A percentile compares a stretch with the other conserved stretches of the same genome.
phyloP scores from a whole-genome alignment of 139 green algal genomes.

The Chlamydomonas eustigma region DNA sequence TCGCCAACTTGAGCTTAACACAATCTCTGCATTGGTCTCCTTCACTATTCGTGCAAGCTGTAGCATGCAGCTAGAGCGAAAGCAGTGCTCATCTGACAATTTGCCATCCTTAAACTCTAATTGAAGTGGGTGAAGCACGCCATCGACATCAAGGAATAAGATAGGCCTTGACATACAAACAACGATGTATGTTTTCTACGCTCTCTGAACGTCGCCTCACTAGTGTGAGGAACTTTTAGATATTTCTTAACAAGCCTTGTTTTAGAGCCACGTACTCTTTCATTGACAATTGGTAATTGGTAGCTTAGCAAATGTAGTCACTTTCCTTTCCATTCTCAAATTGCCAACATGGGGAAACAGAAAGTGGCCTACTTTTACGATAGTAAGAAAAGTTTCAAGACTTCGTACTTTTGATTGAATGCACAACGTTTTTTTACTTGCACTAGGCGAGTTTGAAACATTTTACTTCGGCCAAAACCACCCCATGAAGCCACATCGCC shows the following conservation, averaged over 20 bases:
- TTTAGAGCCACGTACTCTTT: not conserved
- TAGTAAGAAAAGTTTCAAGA: not conserved
- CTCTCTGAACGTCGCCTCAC: not conserved
- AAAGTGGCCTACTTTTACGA: slow-evolving; percentile 14
- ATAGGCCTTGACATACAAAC: not conserved
- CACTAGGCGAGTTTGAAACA: slow-evolving; percentile 55
- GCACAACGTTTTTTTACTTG: not conserved
- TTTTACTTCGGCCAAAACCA: slow-evolving; percentile 96
- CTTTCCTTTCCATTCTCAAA: not conserved
- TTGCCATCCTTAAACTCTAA: not conserved
- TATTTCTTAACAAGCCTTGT: not conserved
- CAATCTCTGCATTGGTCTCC: not conserved
- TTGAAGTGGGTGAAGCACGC: not conserved
- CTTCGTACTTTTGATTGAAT: not conserved
- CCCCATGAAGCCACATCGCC: slow-evolving; percentile 96
- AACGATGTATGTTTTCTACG: not conserved
- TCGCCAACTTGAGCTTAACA: not conserved
- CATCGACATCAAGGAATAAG: not conserved
- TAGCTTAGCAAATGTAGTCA: not conserved
- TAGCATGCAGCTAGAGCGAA: not conserved
- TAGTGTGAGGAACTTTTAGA: not conserved
- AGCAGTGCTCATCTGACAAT: not conserved
- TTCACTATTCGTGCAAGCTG: not conserved
- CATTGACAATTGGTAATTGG: not conserved
- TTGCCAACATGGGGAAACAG: slow-evolving; percentile 1